A percentile compares a stretch with the other conserved stretches of the same genome.
Evolutionary conservation across 2,329 filamentous ascomycete species (phyloP).

Genomic region (Hymenoscyphus repandus): DNA sequence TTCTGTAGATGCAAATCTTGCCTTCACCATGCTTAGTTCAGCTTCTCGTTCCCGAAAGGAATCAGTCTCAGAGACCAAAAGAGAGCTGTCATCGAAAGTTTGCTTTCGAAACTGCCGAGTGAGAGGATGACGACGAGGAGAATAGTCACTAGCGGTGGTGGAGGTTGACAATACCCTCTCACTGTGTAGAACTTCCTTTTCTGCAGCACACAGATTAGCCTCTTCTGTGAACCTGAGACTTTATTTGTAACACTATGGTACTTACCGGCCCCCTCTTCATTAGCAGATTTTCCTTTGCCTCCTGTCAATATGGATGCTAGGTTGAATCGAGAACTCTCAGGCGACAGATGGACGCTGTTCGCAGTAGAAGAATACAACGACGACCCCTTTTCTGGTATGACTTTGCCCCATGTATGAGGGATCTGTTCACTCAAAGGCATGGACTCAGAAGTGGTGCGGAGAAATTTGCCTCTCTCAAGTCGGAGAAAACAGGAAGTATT

Average conservation of each 20-base stretch:
- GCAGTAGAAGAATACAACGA: conserved; percentile 21
- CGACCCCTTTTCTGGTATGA: conserved; percentile 17
- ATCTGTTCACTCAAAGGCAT: conserved; percentile 18
- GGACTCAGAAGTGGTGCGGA: conserved; percentile 21
- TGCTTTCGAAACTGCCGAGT: conserved; percentile 10
- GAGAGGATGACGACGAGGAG: conserved; percentile 11
- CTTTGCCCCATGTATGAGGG: conserved; percentile 20
- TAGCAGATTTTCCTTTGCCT: conserved; percentile 6
- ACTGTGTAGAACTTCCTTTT: background rate
- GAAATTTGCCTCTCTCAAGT: conserved; percentile 13
- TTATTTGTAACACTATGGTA: background rate
- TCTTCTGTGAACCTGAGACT: background rate
- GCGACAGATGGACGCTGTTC: conserved; percentile 21
- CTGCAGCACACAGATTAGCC: background rate
- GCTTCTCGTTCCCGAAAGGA: conserved; percentile 26
- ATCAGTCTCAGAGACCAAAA: conserved; percentile 25
- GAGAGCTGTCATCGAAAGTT: conserved; percentile 22
- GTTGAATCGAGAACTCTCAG: conserved; percentile 21
- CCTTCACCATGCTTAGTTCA: conserved; percentile 22
- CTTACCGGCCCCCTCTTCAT: conserved; percentile 6
- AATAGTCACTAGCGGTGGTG: conserved; percentile 13
- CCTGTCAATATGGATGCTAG: conserved; percentile 12
- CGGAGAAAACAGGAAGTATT: conserved; percentile 6
- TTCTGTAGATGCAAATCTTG: conserved; percentile 21
- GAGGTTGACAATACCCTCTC: background rate